Conservation (phyloP, 2,329 filamentous ascomycete genomes). For the Botrytis squamosa region DNA sequence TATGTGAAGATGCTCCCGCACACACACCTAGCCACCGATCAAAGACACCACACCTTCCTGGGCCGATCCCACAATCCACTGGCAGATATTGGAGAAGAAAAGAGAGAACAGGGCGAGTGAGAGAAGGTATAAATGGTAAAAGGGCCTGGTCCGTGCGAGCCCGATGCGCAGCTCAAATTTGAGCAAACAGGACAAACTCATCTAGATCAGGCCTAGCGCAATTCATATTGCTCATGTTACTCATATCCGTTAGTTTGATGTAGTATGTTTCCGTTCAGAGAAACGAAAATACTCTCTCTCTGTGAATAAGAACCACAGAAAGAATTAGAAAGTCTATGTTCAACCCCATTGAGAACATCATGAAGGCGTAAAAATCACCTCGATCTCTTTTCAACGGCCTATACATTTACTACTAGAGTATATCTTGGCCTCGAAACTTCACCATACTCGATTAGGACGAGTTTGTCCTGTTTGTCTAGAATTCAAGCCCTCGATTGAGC, state of each 20-base stretch:
- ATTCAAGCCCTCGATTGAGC: neutral
- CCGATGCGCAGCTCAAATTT: neutral
- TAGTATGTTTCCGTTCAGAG: neutral
- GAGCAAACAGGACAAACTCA: neutral
- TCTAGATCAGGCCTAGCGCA: neutral
- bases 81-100: neutral
- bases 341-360: neutral
- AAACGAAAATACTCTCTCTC: no score
- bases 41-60: neutral
- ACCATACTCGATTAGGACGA: neutral
- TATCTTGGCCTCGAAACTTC: neutral
- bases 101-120: neutral
- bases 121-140: neutral
- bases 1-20: neutral
- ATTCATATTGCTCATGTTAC: neutral
- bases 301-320: no score
- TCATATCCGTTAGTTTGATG: neutral
- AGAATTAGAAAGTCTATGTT: neutral
- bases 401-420: neutral
- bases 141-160: neutral
- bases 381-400: fast-evolving
- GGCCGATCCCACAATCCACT: fast-evolving
- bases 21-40: fast-evolving
- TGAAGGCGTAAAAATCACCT: neutral
- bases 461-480: neutral